Conservation (phyloP, 352 stramenopile species). For the Phytophthora citricola region DNA sequence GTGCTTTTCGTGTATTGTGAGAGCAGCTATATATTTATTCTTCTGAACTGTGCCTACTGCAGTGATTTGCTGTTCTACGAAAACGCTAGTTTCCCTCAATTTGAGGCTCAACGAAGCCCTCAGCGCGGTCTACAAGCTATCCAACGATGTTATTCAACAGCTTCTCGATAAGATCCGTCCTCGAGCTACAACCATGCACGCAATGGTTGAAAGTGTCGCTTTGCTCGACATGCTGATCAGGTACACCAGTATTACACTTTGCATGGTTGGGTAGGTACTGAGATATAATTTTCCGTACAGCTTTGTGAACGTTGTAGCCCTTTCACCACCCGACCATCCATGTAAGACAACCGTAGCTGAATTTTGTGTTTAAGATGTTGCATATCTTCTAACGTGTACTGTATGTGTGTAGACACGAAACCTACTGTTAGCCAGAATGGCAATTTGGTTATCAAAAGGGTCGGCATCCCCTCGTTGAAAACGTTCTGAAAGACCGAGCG, state of each 20-base stretch:
- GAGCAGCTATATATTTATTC: too few species aligned
- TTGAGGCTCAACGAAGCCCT: slow-evolving; percentile 83
- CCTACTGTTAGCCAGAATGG: slow-evolving; percentile 73
- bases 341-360: slow-evolving; percentile 42
- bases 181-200: slow-evolving; percentile 77
- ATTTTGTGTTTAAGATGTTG: background rate
- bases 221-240: slow-evolving; percentile 93
- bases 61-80: slow-evolving; percentile 90
- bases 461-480: slow-evolving; percentile 81
- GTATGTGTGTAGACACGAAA: slow-evolving; percentile 57
- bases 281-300: slow-evolving; percentile 33
- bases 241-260: slow-evolving; percentile 31
- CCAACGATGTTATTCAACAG: slow-evolving; percentile 85
- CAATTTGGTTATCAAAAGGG: slow-evolving; percentile 85
- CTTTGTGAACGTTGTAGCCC: slow-evolving; percentile 89
- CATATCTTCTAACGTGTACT: background rate
- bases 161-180: slow-evolving; percentile 84
- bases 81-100: slow-evolving; percentile 87
- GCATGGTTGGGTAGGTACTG: background rate
- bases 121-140: slow-evolving; percentile 88
- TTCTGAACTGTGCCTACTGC: slow-evolving; percentile 9
- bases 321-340: slow-evolving; percentile 75
- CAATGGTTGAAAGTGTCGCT: slow-evolving; percentile 90
- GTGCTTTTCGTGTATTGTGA: too few species aligned
- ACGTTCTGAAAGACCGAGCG: slow-evolving; percentile 59